Conservation (phyloP, 495 filamentous ascomycete species). For the Penicillium cosmopolitanum region DNA sequence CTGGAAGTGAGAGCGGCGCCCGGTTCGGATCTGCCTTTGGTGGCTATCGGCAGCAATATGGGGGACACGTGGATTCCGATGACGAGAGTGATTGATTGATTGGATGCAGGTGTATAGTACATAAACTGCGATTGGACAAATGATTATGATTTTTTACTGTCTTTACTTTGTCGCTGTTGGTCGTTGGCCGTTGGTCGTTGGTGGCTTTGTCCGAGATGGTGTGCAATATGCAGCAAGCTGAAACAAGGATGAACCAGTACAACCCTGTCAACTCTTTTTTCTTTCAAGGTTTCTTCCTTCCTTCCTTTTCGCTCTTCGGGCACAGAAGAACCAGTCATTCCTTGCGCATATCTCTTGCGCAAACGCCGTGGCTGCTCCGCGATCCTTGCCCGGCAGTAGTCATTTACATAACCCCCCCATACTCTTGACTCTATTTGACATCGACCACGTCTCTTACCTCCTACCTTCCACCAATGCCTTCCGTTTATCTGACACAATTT, state of each 20-base stretch:
- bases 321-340: not conserved
- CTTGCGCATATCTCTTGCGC: constrained; percentile 1
- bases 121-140: no score
- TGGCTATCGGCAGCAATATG: constrained; percentile 23
- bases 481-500: not conserved
- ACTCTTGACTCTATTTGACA: not conserved
- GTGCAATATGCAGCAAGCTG: constrained; percentile 2
- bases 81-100: constrained; percentile 25
- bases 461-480: not conserved
- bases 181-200: not conserved
- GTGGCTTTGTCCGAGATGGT: constrained; percentile 1
- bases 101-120: not conserved
- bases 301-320: not conserved
- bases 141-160: not conserved
- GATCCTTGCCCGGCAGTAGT: not conserved
- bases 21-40: constrained; percentile 22
- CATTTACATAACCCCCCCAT: not conserved
- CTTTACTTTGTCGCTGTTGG: not conserved
- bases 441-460: not conserved
- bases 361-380: constrained; percentile 2
- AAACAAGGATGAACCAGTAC: constrained; percentile 1
- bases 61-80: constrained; percentile 35
- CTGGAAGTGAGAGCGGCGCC: constrained; percentile 47
- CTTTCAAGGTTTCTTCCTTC: not conserved
- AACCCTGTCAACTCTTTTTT: not conserved